Percentiles rank a stretch among this genome's conserved stretches.
Evolutionary conservation across 371 early-diverging fungal genomes (phyloP).

Genomic region (Lichtheimia hyalospora): DNA sequence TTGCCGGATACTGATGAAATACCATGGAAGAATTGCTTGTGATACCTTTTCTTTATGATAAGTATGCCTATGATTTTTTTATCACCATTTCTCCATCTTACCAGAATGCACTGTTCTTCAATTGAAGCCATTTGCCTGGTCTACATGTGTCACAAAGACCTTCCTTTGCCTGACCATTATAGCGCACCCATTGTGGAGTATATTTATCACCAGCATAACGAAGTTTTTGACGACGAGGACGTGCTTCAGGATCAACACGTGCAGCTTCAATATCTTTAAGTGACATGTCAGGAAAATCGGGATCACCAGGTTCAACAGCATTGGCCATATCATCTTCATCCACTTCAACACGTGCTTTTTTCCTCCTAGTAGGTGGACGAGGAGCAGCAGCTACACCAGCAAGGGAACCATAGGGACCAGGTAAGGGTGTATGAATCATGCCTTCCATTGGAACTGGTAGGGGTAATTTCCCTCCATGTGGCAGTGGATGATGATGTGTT

Average conservation of each 20-base stretch:
- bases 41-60: slow-evolving; percentile 60
- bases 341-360: slow-evolving; percentile 1
- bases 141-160: slow-evolving; percentile 87
- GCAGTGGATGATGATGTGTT: slow-evolving; percentile 14
- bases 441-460: slow-evolving; percentile 2
- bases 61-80: too few relatives aligned
- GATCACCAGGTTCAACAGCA: slow-evolving; percentile 43
- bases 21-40: slow-evolving; percentile 90
- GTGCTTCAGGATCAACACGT: slow-evolving; percentile 45
- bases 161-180: slow-evolving; percentile 79
- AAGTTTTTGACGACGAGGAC: slow-evolving; percentile 67
- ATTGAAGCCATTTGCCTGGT: slow-evolving; percentile 88
- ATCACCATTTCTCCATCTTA: slow-evolving; percentile 17
- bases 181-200: slow-evolving; percentile 88
- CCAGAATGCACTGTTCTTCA: slow-evolving; percentile 94
- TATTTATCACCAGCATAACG: slow-evolving; percentile 83
- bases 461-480: slow-evolving; percentile 4
- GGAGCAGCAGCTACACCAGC: background rate
- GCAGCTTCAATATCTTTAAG: slow-evolving; percentile 44
- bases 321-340: slow-evolving; percentile 26
- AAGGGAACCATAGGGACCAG: background rate
- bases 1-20: slow-evolving; percentile 89
- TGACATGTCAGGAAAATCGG: slow-evolving; percentile 51
- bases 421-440: background rate
- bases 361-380: too few relatives aligned